A percentile compares a stretch with the other conserved stretches of the same genome.
Evolutionary conservation across 768 basidiomycete genomes (phyloP).

Genomic region (Boletus sp.): DNA sequence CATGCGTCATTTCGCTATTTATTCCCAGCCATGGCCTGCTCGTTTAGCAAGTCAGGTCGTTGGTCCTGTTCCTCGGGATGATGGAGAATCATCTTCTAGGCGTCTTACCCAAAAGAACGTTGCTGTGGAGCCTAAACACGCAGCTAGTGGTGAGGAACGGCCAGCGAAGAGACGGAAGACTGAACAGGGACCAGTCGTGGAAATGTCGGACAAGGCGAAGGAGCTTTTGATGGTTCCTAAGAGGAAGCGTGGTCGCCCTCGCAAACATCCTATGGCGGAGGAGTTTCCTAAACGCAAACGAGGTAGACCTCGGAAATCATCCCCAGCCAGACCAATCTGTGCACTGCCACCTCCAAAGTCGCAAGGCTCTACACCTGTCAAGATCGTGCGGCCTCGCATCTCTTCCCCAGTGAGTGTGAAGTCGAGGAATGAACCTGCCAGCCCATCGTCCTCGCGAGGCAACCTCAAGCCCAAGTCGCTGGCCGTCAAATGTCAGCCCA

Average conservation of each 20-base stretch:
- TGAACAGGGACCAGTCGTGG: constrained; percentile 32
- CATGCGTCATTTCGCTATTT: constrained; percentile 78
- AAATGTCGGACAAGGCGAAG: constrained; percentile 35
- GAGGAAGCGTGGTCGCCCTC: constrained; percentile 35
- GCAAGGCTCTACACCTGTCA: constrained; percentile 7
- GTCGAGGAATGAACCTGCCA: constrained; percentile 22
- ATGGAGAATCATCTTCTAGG: constrained; percentile 36
- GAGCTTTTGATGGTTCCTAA: constrained; percentile 32
- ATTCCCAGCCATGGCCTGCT: constrained; percentile 67
- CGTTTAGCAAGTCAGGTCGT: constrained; percentile 52
- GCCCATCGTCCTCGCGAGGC: constrained; percentile 25
- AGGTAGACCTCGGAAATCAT: constrained; percentile 35
- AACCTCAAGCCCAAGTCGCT: constrained; percentile 41
- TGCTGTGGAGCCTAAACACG: constrained; percentile 55
- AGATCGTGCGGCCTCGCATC: constrained; percentile 9
- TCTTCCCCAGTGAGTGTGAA: constrained; percentile 22
- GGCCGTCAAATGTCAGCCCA: constrained; percentile 52
- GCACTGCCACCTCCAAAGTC: constrained; percentile 13
- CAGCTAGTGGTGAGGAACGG: constrained; percentile 41
- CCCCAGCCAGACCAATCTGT: constrained; percentile 12
- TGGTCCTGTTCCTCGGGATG: constrained; percentile 47
- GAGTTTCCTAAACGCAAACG: constrained; percentile 35
- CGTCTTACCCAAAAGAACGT: constrained; percentile 52
- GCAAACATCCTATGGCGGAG: constrained; percentile 33
- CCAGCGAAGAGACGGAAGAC: constrained; percentile 51